phyloP scores from a whole-genome alignment of 2,329 filamentous ascomycete genomes.

The Fusarium oligoseptatum region DNA sequence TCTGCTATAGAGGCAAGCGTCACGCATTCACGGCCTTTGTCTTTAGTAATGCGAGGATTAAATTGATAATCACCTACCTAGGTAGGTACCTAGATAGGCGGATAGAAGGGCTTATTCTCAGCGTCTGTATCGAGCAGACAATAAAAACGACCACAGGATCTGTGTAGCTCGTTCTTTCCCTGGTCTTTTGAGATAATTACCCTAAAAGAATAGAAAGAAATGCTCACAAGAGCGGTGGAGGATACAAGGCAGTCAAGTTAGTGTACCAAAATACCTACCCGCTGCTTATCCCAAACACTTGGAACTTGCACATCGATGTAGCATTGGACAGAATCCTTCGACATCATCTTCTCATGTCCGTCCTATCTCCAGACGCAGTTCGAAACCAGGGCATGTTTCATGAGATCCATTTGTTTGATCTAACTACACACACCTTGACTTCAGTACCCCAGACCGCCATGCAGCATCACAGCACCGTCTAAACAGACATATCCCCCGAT shows the following conservation, averaged over 20 bases:
- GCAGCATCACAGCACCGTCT: neutral
- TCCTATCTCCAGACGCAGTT: conserved; percentile 10
- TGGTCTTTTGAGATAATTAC: neutral
- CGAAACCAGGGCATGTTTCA: neutral
- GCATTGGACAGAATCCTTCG: neutral
- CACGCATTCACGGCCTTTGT: neutral
- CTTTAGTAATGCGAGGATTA: neutral
- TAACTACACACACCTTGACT: neutral
- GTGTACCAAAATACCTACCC: neutral
- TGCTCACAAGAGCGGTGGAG: neutral
- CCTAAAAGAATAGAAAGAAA: neutral
- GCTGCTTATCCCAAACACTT: neutral
- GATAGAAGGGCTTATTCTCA: neutral
- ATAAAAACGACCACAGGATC: neutral
- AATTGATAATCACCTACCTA: neutral
- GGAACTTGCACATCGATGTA: neutral
- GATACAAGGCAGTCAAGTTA: neutral
- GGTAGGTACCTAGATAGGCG: too few relatives aligned
- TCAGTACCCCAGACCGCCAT: neutral
- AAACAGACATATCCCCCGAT: neutral
- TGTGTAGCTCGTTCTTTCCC: neutral
- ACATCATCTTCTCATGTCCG: conserved; percentile 1
- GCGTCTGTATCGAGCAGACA: too few relatives aligned
- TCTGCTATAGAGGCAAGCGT: neutral
- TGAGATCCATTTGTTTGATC: conserved; percentile 9